Evolutionary conservation across 2,329 filamentous ascomycete genomes (phyloP).

Genomic region (Biscogniauxia sp.): DNA sequence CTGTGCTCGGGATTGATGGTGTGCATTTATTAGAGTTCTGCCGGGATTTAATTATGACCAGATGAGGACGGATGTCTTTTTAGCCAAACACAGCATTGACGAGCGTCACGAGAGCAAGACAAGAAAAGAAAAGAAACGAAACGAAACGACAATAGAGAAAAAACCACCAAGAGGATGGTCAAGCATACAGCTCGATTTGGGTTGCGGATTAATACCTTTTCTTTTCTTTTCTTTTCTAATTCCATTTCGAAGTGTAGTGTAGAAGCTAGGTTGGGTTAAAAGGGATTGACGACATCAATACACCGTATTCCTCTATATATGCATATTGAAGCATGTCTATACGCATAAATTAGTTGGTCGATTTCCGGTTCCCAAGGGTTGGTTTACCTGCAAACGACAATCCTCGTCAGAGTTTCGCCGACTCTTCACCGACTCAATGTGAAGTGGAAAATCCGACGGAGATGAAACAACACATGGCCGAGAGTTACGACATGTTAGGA

Average conservation of each 20-base stretch:
- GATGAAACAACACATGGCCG: neutral
- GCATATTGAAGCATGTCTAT: neutral
- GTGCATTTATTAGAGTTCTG: neutral
- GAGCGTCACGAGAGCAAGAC: neutral
- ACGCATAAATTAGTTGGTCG: neutral
- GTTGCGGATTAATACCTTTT: neutral
- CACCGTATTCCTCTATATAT: neutral
- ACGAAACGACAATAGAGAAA: neutral
- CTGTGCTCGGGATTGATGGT: neutral
- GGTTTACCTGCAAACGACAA: neutral
- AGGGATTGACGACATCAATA: too few relatives aligned
- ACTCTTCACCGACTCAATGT: neutral
- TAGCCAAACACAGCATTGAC: neutral
- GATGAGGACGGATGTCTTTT: neutral
- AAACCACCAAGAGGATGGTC: neutral
- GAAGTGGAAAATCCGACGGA: neutral
- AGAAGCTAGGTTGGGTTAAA: neutral
- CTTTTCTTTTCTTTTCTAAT: too few relatives aligned
- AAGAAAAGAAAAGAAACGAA: too few relatives aligned
- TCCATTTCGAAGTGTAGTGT: too few relatives aligned
- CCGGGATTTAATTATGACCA: neutral
- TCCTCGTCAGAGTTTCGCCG: neutral
- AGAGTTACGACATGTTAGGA: neutral
- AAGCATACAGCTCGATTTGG: neutral
- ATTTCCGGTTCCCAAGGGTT: neutral